Base-by-base conservation (phyloP, 1,284 basidiomycete genomes). In the Veloboletus limbatus region DNA sequence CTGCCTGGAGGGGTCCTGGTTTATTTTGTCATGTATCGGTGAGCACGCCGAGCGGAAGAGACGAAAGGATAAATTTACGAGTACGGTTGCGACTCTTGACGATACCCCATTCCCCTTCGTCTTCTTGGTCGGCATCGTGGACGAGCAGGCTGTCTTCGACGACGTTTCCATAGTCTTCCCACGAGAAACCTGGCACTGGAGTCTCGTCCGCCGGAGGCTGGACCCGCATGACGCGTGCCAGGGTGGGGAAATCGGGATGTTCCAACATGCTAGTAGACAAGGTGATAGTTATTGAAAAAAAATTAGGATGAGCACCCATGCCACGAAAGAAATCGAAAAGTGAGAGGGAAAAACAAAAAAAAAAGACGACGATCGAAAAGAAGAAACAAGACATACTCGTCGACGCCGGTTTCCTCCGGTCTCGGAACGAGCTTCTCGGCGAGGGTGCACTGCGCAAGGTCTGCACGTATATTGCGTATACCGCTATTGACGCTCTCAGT, bases 121-220 rank as follows among this genome's bases (percentile, higher is more conserved):
- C 78, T 43, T 71, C 69, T 42, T 57, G 55, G 14, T 53, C 81
- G 5, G 75, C 77, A 47, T 81, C 79, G 43, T 78, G 75, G 18
- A 66, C 67, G 6, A 66, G 69, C 25, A 56, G 50, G 10, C 70
- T 64, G 3, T 68, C 68, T 32, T 71, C 70, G 41, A 76, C 72
- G 17, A 81, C 78, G 46, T 87, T 82, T 47, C 88, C 87, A 56
- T 88, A 88, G 67, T 88, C 85, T 0, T 68, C 81, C 85, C 83
- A 86, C 0, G 82, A 78, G 63, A 82, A 85, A 0, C 84, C 84
- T 10, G 71, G 65, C 4, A 77, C 80, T 14, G 84, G 82, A 34
- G 72, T 68, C 48, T 85, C 79, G 42, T 72, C 72, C 13, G 77
- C 66, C 4, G 56, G 62, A 6, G 85, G 77, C 49, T 73, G 73